phyloP scores from a whole-genome alignment of 371 early-diverging fungal genomes.

The Actinomucor elegans region DNA sequence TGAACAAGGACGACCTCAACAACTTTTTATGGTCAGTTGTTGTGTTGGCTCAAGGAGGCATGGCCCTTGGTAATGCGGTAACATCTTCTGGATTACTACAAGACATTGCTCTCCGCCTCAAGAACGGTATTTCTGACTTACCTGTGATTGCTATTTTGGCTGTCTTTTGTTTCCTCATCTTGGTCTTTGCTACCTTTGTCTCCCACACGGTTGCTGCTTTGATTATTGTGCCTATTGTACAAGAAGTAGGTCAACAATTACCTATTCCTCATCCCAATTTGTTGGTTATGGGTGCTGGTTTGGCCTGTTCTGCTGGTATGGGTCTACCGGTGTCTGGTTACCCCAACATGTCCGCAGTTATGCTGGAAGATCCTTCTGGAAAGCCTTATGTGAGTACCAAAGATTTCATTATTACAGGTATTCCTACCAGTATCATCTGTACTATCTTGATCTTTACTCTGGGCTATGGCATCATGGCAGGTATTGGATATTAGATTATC shows the following conservation, averaged over 20 bases:
- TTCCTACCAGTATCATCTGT: constrained; percentile 74
- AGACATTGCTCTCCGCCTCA: constrained; percentile 73
- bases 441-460: constrained; percentile 73
- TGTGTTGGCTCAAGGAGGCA: constrained; percentile 94
- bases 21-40: constrained; percentile 92
- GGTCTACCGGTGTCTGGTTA: constrained; percentile 89
- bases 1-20: constrained; percentile 95
- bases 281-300: constrained; percentile 80
- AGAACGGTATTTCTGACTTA: constrained; percentile 61
- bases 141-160: constrained; percentile 64
- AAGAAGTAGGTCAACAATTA: constrained; percentile 68
- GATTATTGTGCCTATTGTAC: constrained; percentile 82
- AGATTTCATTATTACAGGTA: constrained; percentile 87
- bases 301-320: constrained; percentile 53
- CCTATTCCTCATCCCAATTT: constrained; percentile 83
- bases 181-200: constrained; percentile 90
- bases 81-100: constrained; percentile 81
- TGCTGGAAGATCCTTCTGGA: constrained; percentile 91
- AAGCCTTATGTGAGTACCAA: constrained; percentile 77
- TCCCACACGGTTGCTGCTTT: constrained; percentile 93
- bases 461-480: constrained; percentile 71
- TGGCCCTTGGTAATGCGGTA: constrained; percentile 91
- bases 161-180: constrained; percentile 65
- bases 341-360: constrained; percentile 96
- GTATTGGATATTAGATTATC: constrained; percentile 44